Conservation (phyloP, 2,329 filamentous ascomycete genomes). For the Colletotrichum agaves region DNA sequence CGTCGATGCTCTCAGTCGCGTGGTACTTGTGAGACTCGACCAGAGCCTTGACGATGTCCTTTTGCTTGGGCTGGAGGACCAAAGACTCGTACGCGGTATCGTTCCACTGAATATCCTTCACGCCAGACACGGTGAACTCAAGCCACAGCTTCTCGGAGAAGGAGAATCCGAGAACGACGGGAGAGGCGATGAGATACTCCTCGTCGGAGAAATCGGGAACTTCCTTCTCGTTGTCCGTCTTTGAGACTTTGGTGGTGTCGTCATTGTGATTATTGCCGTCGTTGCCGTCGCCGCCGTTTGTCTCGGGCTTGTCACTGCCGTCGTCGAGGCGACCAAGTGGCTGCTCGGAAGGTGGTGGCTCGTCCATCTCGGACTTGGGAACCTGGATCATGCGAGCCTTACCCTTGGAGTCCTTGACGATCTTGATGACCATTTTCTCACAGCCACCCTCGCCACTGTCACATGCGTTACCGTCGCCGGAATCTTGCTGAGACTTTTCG, state of each 20-base stretch:
- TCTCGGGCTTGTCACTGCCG: slow-evolving; percentile 33
- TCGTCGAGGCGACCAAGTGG: slow-evolving; percentile 56
- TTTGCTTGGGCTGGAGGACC: slow-evolving; percentile 72
- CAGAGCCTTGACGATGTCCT: slow-evolving; percentile 79
- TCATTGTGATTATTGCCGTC: too few species aligned
- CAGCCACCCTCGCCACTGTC: slow-evolving; percentile 54
- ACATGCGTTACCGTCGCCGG: slow-evolving; percentile 50
- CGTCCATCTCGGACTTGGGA: slow-evolving; percentile 49
- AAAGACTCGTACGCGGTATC: slow-evolving; percentile 83
- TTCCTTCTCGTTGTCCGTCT: slow-evolving; percentile 46
- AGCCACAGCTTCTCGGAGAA: slow-evolving; percentile 93
- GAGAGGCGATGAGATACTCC: slow-evolving; percentile 84
- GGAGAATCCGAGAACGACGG: slow-evolving; percentile 86
- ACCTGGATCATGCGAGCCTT: slow-evolving; percentile 43
- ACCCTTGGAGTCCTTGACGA: slow-evolving; percentile 58
- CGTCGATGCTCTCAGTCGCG: slow-evolving; percentile 83
- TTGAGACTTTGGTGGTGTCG: slow-evolving; percentile 35
- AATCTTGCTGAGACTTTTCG: slow-evolving; percentile 49
- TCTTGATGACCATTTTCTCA: slow-evolving; percentile 61
- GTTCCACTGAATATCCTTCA: slow-evolving; percentile 88
- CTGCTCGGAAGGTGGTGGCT: slow-evolving; percentile 56
- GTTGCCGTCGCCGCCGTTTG: slow-evolving; percentile 40
- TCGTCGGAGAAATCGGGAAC: slow-evolving; percentile 77
- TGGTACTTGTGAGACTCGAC: slow-evolving; percentile 88
- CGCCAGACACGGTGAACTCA: slow-evolving; percentile 82